phyloP scores from a whole-genome alignment of 1,139 yeast genomes.

The Pichia sp. region DNA sequence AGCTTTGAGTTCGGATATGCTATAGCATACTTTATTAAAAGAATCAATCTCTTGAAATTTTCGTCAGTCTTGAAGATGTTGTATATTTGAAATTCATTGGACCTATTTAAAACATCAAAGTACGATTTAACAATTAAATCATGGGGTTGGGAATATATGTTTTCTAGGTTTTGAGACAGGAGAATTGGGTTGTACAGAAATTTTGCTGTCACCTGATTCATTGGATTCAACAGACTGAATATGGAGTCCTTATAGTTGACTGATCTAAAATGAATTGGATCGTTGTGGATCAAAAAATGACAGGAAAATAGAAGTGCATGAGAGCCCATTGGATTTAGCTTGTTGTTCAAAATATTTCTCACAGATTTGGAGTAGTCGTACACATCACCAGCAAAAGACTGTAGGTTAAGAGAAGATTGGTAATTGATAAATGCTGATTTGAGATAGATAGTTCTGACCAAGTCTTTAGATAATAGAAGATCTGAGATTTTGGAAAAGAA shows the following conservation, averaged over 20 bases:
- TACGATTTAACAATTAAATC: constrained; percentile 15
- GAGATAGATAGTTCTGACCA: constrained; percentile 13
- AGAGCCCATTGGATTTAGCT: constrained; percentile 10
- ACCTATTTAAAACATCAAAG: constrained; percentile 13
- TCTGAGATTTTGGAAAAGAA: constrained; percentile 8
- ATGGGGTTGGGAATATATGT: constrained; percentile 15
- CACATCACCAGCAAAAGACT: constrained; percentile 5
- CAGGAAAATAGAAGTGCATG: constrained; percentile 20
- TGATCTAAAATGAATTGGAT: constrained; percentile 27
- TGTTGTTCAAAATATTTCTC: constrained; percentile 8
- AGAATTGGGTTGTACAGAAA: constrained; percentile 26
- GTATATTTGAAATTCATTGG: constrained; percentile 20
- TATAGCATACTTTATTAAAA: constrained; percentile 28
- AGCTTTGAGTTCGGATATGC: constrained; percentile 28
- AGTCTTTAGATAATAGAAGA: constrained; percentile 10
- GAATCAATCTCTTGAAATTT: constrained; percentile 21
- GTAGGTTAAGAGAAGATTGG: constrained; percentile 18
- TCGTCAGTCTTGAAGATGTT: constrained; percentile 19
- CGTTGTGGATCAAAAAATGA: constrained; percentile 25
- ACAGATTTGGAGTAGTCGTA: constrained; percentile 15
- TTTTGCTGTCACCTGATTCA: constrained; percentile 17
- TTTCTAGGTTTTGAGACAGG: constrained; percentile 18
- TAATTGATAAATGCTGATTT: constrained; percentile 14
- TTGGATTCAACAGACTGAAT: constrained; percentile 20
- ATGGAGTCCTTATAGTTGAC: constrained; percentile 9